phyloP scores from a whole-genome alignment of 2,329 filamentous ascomycete species.

The Ascochyta clinopodiicola region DNA sequence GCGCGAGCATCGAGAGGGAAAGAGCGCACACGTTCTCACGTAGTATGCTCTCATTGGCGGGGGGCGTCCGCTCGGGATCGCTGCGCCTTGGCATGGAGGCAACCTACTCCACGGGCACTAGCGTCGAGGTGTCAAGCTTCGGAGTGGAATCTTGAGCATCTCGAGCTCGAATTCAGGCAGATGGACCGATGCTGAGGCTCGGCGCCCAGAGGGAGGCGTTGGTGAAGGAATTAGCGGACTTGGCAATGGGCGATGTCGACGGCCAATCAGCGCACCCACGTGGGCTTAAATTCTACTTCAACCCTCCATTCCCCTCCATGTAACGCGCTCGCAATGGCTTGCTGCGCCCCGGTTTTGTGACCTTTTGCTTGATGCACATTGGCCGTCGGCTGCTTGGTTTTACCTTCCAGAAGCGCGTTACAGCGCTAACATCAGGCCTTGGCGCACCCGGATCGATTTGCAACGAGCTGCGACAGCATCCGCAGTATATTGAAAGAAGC shows the following conservation, averaged over 20 bases:
- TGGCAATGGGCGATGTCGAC: constrained; percentile 7
- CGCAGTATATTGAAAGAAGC: constrained; percentile 10
- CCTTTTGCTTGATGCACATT: constrained; percentile 13
- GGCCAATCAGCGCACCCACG: constrained; percentile 18
- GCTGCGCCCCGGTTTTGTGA: constrained; percentile 10
- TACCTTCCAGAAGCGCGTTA: constrained; percentile 9
- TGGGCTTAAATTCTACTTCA: constrained; percentile 10
- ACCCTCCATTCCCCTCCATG: background rate
- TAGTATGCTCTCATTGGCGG: constrained; percentile 22
- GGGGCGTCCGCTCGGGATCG: constrained; percentile 5
- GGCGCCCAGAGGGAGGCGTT: constrained; percentile 17
- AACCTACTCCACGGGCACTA: constrained; percentile 12
- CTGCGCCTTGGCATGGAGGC: constrained; percentile 14
- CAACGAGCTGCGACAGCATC: constrained; percentile 1
- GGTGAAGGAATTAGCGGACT: constrained; percentile 11
- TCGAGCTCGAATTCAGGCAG: constrained; percentile 12
- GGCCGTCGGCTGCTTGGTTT: constrained; percentile 8
- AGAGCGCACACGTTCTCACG: constrained; percentile 24
- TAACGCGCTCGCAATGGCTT: constrained; percentile 3
- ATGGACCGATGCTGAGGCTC: constrained; percentile 11
- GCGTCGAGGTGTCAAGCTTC: constrained; percentile 15
- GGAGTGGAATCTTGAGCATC: constrained; percentile 18
- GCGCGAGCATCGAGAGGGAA: constrained; percentile 13
- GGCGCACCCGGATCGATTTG: constrained; percentile 1
- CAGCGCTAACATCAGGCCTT: constrained; percentile 7